A percentile compares a stretch with the other conserved stretches of the same genome.
Conservation (phyloP, 1,284 basidiomycete genomes). For the Sanghuangporus weigelae region DNA sequence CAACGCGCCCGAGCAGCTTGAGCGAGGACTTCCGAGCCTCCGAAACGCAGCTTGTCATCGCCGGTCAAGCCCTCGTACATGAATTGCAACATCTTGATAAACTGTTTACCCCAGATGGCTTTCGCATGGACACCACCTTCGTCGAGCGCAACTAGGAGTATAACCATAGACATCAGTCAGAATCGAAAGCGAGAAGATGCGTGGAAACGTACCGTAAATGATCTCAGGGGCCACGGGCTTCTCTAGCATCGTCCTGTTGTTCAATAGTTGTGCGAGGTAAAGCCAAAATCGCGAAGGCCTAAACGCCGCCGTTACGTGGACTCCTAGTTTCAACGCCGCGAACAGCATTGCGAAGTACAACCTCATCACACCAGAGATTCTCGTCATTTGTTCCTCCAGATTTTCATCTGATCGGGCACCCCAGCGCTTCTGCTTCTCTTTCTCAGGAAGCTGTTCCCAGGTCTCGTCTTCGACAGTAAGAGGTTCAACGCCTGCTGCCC, state of each 20-base stretch:
- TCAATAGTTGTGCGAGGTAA: constrained; percentile 59
- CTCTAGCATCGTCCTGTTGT: constrained; percentile 44
- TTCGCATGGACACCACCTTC: constrained; percentile 61
- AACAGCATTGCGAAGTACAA: constrained; percentile 83
- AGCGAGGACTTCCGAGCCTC: constrained; percentile 51
- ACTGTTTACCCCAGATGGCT: constrained; percentile 71
- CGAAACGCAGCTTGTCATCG: constrained; percentile 45
- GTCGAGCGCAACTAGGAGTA: constrained; percentile 58
- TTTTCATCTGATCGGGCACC: constrained; percentile 59
- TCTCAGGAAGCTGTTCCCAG: constrained; percentile 31
- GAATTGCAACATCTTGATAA: constrained; percentile 67
- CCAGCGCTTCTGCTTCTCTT: constrained; percentile 63
- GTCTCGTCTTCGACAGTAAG: constrained; percentile 28
- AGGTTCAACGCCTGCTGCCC: constrained; percentile 57
- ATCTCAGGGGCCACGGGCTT: constrained; percentile 53
- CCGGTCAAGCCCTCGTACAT: constrained; percentile 58
- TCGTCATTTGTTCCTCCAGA: constrained; percentile 59
- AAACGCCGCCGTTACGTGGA: constrained; percentile 33
- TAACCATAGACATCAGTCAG: constrained; percentile 15
- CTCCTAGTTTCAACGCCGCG: constrained; percentile 27
- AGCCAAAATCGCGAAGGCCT: constrained; percentile 62
- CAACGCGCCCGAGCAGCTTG: constrained; percentile 55
- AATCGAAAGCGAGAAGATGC: constrained; percentile 19
- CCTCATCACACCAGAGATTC: constrained; percentile 82
- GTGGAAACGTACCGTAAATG: constrained; percentile 51